Percentiles rank a stretch among this genome's conserved stretches.
phyloP scores from a whole-genome alignment of 2,329 filamentous ascomycete genomes.

The Scopulariopsis brevicaulis region DNA sequence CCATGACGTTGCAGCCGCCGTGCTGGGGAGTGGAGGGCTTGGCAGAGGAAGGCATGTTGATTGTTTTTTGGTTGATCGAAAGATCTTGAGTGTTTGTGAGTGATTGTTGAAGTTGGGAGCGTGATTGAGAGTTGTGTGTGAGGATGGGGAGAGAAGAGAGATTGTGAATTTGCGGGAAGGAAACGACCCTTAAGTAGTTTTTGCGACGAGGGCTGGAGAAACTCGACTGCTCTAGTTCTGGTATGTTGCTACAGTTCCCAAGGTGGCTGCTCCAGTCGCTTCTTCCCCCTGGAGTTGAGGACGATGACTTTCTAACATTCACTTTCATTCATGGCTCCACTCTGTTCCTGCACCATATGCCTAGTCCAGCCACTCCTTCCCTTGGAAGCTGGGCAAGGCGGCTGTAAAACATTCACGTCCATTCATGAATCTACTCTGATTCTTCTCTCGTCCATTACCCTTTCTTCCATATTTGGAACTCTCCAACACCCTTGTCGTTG shows the following conservation, averaged over 20 bases:
- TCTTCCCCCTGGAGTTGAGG: no score
- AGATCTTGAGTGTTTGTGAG: slow-evolving; percentile 9
- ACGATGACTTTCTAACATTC: no score
- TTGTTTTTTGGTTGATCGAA: slow-evolving; percentile 7
- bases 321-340: no score
- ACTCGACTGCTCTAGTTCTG: no score
- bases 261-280: no score
- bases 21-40: slow-evolving; percentile 14
- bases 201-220: not conserved
- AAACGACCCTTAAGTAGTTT: not conserved
- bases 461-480: not conserved
- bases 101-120: slow-evolving; percentile 9
- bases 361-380: no score
- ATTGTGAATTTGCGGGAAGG: not conserved
- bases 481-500: slow-evolving; percentile 1
- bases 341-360: no score
- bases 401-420: no score
- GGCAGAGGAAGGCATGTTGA: slow-evolving; percentile 15
- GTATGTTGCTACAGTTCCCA: no score
- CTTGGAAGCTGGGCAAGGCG: no score
- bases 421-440: not conserved
- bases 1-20: slow-evolving; percentile 17
- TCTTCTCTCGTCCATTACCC: not conserved
- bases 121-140: not conserved
- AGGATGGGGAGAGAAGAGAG: not conserved